A percentile compares a stretch with the other conserved stretches of the same genome.
Conservation (phyloP, 192 early-diverging fungal species). For the Backusella luteola region DNA sequence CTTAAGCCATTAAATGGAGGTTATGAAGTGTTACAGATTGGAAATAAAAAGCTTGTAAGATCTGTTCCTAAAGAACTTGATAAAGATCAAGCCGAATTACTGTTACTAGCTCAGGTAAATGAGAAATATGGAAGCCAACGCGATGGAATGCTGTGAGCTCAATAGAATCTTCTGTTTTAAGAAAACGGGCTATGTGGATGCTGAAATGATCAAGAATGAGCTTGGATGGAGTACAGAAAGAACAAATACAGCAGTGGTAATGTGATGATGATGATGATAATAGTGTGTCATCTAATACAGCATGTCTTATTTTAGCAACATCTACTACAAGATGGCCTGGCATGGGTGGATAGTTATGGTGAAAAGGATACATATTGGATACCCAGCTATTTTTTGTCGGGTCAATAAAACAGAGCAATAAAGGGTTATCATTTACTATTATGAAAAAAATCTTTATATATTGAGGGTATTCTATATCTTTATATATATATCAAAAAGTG, state of each 20-base stretch:
- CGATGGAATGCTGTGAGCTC: not conserved
- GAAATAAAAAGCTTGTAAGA: constrained; percentile 78
- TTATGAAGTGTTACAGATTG: constrained; percentile 83
- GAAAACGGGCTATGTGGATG: constrained; percentile 43
- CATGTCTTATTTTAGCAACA: constrained; percentile 47
- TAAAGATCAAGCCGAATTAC: constrained; percentile 68
- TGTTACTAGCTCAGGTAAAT: constrained; percentile 71
- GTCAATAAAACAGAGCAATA: not conserved
- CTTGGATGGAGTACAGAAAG: constrained; percentile 62
- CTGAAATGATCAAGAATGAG: constrained; percentile 30
- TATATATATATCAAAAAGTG: not conserved
- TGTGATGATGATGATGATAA: not conserved
- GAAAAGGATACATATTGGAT: constrained; percentile 56
- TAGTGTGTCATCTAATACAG: not conserved
- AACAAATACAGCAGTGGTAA: constrained; percentile 54
- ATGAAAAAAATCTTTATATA: not conserved
- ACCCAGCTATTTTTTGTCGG: constrained; percentile 48
- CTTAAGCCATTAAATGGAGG: constrained; percentile 86
- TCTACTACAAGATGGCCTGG: constrained; percentile 68
- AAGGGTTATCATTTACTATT: not conserved
- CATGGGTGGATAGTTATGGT: constrained; percentile 71
- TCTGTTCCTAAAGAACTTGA: constrained; percentile 90
- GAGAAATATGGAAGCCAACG: not conserved
- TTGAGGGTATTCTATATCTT: not conserved
- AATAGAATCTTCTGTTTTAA: constrained; percentile 5